phyloP scores from a whole-genome alignment of 139 green algal genomes.

The Raphidocelis subcapitata region DNA sequence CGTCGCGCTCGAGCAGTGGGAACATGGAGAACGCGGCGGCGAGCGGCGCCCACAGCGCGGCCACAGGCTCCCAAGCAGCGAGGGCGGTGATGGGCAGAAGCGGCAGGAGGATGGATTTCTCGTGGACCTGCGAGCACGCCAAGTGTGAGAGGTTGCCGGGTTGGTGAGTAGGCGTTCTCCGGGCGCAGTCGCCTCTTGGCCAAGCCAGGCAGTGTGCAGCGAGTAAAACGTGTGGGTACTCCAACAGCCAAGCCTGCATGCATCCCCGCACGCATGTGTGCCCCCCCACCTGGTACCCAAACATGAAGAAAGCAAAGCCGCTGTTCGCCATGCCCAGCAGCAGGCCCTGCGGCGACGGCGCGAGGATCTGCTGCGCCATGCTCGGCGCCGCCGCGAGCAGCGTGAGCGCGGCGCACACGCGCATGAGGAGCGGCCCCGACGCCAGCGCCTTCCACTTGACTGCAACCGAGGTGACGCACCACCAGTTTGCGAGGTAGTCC shows the following conservation, averaged over 20 bases:
- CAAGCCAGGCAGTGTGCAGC: too few species aligned
- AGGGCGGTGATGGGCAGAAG: conserved; percentile 83
- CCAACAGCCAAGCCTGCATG: too few species aligned
- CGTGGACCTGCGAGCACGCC: conserved; percentile 80
- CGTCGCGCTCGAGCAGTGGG: conserved; percentile 87
- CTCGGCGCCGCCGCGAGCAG: conserved; percentile 57
- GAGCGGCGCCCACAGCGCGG: conserved; percentile 57
- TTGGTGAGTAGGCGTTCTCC: too few species aligned
- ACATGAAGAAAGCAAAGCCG: conserved; percentile 92
- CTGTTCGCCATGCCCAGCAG: conserved; percentile 81
- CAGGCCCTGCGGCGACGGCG: conserved; percentile 63
- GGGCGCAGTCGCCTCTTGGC: too few species aligned
- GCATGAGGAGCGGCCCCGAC: conserved; percentile 40
- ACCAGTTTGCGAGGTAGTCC: conserved; percentile 99
- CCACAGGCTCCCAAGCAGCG: conserved; percentile 40
- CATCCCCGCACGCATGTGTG: too few species aligned
- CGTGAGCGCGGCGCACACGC: conserved; percentile 57
- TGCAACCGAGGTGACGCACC: conserved; percentile 78
- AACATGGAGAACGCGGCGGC: conserved; percentile 84
- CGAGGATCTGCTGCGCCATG: conserved; percentile 68
- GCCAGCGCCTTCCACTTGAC: conserved; percentile 88
- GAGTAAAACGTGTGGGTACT: too few species aligned
- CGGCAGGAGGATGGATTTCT: conserved; percentile 96
- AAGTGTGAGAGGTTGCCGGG: neutral
- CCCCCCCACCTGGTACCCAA: conserved; percentile 88